A percentile compares a stretch with the other conserved stretches of the same genome.
Evolutionary conservation across 2,329 filamentous ascomycete species (phyloP).

Genomic region (Cadophora sp.): DNA sequence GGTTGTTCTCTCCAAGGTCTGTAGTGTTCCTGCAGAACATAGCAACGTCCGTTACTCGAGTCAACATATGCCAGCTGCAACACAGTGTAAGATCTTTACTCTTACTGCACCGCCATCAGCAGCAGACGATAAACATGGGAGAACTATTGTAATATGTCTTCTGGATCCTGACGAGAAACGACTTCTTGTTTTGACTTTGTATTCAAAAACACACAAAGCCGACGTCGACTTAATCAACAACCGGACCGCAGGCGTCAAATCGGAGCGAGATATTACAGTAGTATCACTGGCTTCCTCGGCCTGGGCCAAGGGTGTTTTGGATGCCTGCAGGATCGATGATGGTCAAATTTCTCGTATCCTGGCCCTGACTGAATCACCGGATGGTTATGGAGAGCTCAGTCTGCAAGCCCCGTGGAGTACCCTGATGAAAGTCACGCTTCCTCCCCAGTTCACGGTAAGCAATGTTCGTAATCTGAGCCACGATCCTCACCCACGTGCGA

Average conservation of each 20-base stretch:
- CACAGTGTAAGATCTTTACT: slow-evolving; percentile 71
- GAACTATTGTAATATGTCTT: slow-evolving; percentile 70
- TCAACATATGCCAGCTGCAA: slow-evolving; percentile 58
- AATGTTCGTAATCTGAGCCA: slow-evolving; percentile 67
- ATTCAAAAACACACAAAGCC: slow-evolving; percentile 50
- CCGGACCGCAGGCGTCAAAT: slow-evolving; percentile 37
- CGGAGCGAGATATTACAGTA: slow-evolving; percentile 43
- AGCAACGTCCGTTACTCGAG: slow-evolving; percentile 66
- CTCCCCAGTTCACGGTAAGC: slow-evolving; percentile 61
- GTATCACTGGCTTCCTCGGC: slow-evolving; percentile 39
- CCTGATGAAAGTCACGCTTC: slow-evolving; percentile 70
- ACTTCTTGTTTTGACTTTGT: slow-evolving; percentile 70
- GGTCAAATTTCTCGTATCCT: slow-evolving; percentile 72
- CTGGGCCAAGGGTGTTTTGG: slow-evolving; percentile 70
- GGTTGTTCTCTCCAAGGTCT: slow-evolving; percentile 74
- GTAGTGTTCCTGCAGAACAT: slow-evolving; percentile 69
- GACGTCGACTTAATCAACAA: slow-evolving; percentile 28
- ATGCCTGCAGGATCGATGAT: slow-evolving; percentile 75
- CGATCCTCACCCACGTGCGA: slow-evolving; percentile 56
- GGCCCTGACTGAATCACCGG: slow-evolving; percentile 69
- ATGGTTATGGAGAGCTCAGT: slow-evolving; percentile 70
- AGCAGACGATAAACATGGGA: slow-evolving; percentile 59
- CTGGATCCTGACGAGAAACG: slow-evolving; percentile 72
- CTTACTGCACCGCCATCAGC: slow-evolving; percentile 64
- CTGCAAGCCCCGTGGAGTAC: slow-evolving; percentile 79